Percentiles rank a stretch among this genome's conserved stretches.
Conservation (phyloP, 345 rosid genomes). For the Crucihimalaya himalaica region DNA sequence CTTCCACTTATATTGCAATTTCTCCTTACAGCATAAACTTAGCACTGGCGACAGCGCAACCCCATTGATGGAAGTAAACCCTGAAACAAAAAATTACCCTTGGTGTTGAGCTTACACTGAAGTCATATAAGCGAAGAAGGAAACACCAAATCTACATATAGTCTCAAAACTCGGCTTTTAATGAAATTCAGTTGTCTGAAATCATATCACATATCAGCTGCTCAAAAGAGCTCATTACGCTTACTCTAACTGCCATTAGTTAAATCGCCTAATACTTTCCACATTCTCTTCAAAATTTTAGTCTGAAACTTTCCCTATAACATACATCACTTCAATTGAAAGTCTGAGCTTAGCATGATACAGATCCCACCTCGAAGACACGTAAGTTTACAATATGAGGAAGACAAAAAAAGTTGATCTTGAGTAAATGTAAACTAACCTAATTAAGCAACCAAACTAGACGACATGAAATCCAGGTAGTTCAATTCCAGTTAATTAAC, state of each 20-base stretch:
- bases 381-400: background rate
- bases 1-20: constrained; percentile 31
- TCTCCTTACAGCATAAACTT: constrained; percentile 38
- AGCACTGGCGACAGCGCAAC: constrained; percentile 29
- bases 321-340: constrained; percentile 1
- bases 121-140: background rate
- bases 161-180: background rate
- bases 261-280: background rate
- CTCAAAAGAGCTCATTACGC: background rate
- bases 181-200: constrained; percentile 6
- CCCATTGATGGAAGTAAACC: constrained; percentile 24
- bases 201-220: background rate
- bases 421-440: constrained; percentile 19
- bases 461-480: background rate
- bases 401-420: background rate
- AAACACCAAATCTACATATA: background rate
- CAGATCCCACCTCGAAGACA: constrained; percentile 6
- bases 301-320: constrained; percentile 8
- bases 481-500: background rate
- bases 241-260: background rate
- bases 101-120: constrained; percentile 12
- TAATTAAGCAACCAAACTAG: constrained; percentile 7
- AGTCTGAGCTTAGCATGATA: background rate
- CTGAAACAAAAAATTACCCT: constrained; percentile 31
- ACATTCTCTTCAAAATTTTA: background rate